Conservation (phyloP, 1,284 basidiomycete species). For the Ganoderma lucidum region DNA sequence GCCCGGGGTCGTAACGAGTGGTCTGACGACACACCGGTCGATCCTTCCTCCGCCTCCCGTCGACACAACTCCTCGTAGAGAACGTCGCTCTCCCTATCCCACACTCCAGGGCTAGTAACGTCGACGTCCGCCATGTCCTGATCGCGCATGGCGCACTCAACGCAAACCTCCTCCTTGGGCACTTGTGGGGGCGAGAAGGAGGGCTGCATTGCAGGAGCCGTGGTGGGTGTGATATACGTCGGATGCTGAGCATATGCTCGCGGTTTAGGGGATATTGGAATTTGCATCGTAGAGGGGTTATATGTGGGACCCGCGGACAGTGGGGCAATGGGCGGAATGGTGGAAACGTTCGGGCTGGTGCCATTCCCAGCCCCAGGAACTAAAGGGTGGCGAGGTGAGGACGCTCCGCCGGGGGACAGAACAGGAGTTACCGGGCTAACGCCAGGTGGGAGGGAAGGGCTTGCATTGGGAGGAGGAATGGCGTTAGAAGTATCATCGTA, state of each 20-base stretch:
- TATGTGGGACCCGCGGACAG: constrained; percentile 67
- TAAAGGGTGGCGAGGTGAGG: constrained; percentile 53
- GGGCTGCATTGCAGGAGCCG: constrained; percentile 65
- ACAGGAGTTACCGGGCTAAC: constrained; percentile 33
- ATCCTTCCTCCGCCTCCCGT: constrained; percentile 77
- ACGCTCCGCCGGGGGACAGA: constrained; percentile 40
- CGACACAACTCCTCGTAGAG: constrained; percentile 82
- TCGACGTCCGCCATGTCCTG: constrained; percentile 97
- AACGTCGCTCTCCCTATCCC: constrained; percentile 92
- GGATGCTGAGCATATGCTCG: constrained; percentile 78
- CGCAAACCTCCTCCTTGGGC: constrained; percentile 84
- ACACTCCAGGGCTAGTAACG: constrained; percentile 86
- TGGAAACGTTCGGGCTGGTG: constrained; percentile 43
- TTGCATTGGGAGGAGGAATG: constrained; percentile 21
- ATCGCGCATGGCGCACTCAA: constrained; percentile 99
- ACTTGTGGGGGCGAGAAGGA: constrained; percentile 60
- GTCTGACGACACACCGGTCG: constrained; percentile 53
- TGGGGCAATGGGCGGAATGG: constrained; percentile 51
- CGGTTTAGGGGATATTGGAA: constrained; percentile 68
- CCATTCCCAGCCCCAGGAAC: constrained; percentile 50
- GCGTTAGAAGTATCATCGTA: constrained; percentile 19
- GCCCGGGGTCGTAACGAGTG: constrained; percentile 65
- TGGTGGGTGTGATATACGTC: constrained; percentile 72
- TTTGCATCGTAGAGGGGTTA: constrained; percentile 45
- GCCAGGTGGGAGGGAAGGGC: constrained; percentile 14